These are phyloP conservation scores for Cryptosporidium sp. DNA, from an alignment of 169 alveolate genomes.

Conservation along the genomic window DNA sequence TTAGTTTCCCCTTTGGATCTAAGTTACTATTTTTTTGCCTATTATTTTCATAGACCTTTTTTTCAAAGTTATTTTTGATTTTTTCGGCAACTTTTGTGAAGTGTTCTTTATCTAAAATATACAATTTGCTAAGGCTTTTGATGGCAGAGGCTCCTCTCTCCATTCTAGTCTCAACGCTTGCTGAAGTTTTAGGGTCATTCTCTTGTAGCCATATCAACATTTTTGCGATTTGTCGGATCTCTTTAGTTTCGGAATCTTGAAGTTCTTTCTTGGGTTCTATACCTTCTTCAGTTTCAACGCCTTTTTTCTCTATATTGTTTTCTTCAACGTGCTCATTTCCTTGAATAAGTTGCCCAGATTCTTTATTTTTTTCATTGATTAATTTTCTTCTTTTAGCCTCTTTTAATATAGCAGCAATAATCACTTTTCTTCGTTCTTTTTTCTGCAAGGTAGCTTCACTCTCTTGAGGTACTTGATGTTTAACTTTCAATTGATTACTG, in stretches of 20 bases:
- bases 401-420: constrained; percentile 9
- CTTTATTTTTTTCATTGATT: background rate
- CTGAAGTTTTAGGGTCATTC: background rate
- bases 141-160: constrained; percentile 33
- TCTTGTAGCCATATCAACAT: constrained; percentile 66
- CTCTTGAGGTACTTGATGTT: background rate
- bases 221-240: constrained; percentile 30
- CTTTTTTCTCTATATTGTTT: background rate
- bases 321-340: background rate
- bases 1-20: background rate
- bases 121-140: constrained; percentile 1
- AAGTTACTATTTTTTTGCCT: background rate
- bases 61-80: constrained; percentile 12
- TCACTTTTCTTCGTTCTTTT: constrained; percentile 10
- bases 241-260: background rate
- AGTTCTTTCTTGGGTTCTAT: background rate
- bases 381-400: background rate
- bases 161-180: constrained; percentile 6
- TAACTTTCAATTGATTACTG: background rate
- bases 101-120: background rate
- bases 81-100: constrained; percentile 9
- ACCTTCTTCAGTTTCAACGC: background rate
- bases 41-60: constrained; percentile 2
- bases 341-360: background rate
- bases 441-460: background rate